Evolutionary conservation across 1,139 yeast species (phyloP).

Genomic region (Candida smagusa): DNA sequence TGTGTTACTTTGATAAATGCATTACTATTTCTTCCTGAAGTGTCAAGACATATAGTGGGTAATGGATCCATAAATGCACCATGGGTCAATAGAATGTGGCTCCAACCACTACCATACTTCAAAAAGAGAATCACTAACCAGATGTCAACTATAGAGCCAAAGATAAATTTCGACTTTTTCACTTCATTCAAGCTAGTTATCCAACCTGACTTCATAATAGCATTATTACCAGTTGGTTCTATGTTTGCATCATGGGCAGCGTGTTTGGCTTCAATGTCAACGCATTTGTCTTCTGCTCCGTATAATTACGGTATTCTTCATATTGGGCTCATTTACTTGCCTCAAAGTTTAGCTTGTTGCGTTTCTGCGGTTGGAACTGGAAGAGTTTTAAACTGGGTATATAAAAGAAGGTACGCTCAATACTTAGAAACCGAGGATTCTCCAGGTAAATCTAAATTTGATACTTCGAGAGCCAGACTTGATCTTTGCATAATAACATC

Average conservation of each 20-base stretch:
- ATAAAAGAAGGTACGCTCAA: constrained; percentile 9
- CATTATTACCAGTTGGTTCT: constrained; percentile 30
- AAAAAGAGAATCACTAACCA: constrained; percentile 25
- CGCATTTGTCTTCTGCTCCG: constrained; percentile 24
- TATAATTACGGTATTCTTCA: constrained; percentile 33
- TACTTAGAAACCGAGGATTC: not conserved
- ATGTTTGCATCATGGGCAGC: constrained; percentile 39
- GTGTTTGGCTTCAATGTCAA: constrained; percentile 30
- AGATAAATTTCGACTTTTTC: constrained; percentile 19
- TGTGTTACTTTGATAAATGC: constrained; percentile 27
- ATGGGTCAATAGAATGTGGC: constrained; percentile 20
- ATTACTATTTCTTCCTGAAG: constrained; percentile 30
- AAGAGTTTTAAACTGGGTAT: constrained; percentile 25
- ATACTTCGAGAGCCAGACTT: constrained; percentile 24
- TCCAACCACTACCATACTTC: constrained; percentile 24
- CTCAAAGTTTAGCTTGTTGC: constrained; percentile 35
- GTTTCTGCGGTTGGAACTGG: constrained; percentile 18
- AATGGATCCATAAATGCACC: constrained; percentile 34
- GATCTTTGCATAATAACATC: constrained; percentile 26
- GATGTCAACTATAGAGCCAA: constrained; percentile 20
- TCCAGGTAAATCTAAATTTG: constrained; percentile 21
- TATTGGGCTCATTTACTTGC: constrained; percentile 37
- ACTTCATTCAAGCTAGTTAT: constrained; percentile 29
- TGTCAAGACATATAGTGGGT: constrained; percentile 34
- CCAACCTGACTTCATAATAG: constrained; percentile 20